Conservation (phyloP, 192 early-diverging fungal genomes). For the Obelidium mucronatum region DNA sequence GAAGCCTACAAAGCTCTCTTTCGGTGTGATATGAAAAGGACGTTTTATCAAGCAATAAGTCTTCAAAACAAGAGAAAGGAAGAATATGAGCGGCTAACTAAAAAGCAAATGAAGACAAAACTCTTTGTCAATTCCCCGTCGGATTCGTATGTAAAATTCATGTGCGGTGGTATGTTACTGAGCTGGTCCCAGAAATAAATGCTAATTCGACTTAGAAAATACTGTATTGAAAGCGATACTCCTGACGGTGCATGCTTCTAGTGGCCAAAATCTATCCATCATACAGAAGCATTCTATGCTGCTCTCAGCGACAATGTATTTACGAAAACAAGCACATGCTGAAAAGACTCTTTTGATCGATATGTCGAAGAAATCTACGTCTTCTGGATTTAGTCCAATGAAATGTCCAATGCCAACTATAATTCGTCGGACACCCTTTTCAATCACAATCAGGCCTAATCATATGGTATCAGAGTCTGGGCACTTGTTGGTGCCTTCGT, state of each 20-base stretch:
- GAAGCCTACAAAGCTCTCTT: constrained; percentile 32
- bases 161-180: constrained; percentile 32
- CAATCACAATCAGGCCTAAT: constrained; percentile 45
- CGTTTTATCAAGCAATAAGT: not conserved
- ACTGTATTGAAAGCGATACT: constrained; percentile 33
- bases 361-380: not conserved
- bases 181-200: not conserved
- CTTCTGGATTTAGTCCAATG: not conserved
- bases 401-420: constrained; percentile 51
- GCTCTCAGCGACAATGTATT: constrained; percentile 10
- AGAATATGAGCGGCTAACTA: constrained; percentile 44
- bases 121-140: not conserved
- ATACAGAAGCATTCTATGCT: constrained; percentile 26
- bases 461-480: constrained; percentile 36
- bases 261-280: constrained; percentile 34
- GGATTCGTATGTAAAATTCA: constrained; percentile 28
- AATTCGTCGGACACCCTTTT: constrained; percentile 44
- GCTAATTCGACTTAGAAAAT: constrained; percentile 35
- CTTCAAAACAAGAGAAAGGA: constrained; percentile 27
- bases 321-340: constrained; percentile 17
- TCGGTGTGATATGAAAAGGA: constrained; percentile 44
- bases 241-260: constrained; percentile 29
- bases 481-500: constrained; percentile 19
- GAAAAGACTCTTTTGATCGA: constrained; percentile 38
- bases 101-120: constrained; percentile 28